Evolutionary conservation across 768 basidiomycete genomes (phyloP).

Genomic region (Collybia sp.): DNA sequence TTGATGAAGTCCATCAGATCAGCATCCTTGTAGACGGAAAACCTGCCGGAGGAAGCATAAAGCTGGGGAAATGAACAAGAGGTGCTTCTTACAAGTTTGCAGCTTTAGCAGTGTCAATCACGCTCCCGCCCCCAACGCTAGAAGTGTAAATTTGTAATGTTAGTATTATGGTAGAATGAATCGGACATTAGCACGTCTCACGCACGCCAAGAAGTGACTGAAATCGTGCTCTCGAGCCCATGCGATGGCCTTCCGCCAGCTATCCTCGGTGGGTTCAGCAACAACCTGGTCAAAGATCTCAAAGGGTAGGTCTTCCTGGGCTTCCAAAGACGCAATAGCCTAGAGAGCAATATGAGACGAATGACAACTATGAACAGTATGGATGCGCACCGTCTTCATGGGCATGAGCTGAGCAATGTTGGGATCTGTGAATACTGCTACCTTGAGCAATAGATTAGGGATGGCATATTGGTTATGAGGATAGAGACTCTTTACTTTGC

Average conservation of each 20-base stretch:
- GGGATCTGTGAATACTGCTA: constrained; percentile 91
- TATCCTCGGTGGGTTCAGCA: constrained; percentile 89
- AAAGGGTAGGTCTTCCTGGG: constrained; percentile 71
- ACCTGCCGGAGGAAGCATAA: constrained; percentile 36
- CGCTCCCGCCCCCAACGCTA: constrained; percentile 89
- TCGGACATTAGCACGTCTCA: constrained; percentile 8
- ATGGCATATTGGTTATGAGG: constrained; percentile 1
- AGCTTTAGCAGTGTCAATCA: constrained; percentile 94
- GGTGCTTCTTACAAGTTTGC: constrained; percentile 70
- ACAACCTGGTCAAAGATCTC: constrained; percentile 79
- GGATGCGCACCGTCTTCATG: constrained; percentile 65
- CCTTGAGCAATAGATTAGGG: constrained; percentile 39
- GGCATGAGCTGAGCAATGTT: constrained; percentile 78
- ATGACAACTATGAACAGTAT: background rate
- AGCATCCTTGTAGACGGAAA: constrained; percentile 87
- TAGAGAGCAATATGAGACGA: constrained; percentile 19
- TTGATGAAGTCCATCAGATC: constrained; percentile 97
- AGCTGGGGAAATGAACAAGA: background rate
- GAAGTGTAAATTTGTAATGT: no score
- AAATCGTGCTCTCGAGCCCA: constrained; percentile 87
- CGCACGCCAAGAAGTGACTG: constrained; percentile 89
- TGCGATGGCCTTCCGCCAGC: constrained; percentile 82
- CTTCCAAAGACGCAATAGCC: constrained; percentile 78
- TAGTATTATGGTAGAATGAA: constrained; percentile 3
- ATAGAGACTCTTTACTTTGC: constrained; percentile 50